phyloP scores from a whole-genome alignment of 2,329 filamentous ascomycete genomes.

The Paradendryphiella salina region DNA sequence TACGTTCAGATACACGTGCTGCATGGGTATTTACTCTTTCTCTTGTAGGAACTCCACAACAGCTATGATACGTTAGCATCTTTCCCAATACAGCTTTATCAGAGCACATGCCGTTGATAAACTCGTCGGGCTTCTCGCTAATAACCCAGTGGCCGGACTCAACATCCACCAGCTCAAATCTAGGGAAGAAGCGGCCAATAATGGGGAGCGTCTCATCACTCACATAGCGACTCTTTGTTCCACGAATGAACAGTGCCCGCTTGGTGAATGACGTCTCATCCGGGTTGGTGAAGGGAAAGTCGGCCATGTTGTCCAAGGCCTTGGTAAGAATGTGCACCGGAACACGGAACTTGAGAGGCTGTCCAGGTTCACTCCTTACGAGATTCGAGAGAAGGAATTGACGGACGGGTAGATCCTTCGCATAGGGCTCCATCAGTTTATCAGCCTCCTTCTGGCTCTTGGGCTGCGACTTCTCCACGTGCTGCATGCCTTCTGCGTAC shows the following conservation, averaged over 20 bases:
- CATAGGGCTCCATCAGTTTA: constrained; percentile 73
- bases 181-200: constrained; percentile 80
- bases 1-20: neutral
- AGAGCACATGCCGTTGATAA: constrained; percentile 65
- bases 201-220: constrained; percentile 78
- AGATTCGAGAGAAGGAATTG: constrained; percentile 93
- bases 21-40: constrained; percentile 41
- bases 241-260: constrained; percentile 77
- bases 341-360: constrained; percentile 73
- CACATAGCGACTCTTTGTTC: constrained; percentile 76
- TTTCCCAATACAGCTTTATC: no score
- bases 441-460: constrained; percentile 78
- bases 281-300: constrained; percentile 84
- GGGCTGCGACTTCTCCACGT: constrained; percentile 70
- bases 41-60: constrained; percentile 67
- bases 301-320: constrained; percentile 74
- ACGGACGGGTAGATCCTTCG: constrained; percentile 73
- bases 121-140: constrained; percentile 81
- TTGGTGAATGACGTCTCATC: constrained; percentile 70
- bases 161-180: constrained; percentile 72
- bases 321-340: constrained; percentile 72
- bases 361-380: constrained; percentile 57
- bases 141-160: constrained; percentile 87
- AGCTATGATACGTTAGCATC: constrained; percentile 48
- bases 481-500: constrained; percentile 83